phyloP scores from a whole-genome alignment of 768 basidiomycete genomes.

The Tricholoma hemisulphureum region DNA sequence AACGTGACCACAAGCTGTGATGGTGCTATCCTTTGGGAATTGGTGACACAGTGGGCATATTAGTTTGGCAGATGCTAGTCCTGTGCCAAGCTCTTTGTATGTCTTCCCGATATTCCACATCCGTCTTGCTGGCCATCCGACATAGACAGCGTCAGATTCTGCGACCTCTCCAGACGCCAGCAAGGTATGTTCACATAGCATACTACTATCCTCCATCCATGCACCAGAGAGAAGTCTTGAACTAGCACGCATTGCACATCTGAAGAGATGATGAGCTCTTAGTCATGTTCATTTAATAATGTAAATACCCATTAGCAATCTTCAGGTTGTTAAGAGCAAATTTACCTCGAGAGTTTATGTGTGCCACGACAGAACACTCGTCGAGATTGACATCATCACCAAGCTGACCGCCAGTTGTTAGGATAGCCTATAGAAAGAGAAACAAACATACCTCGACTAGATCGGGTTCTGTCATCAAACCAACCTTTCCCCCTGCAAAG shows the following conservation, averaged over 20 bases:
- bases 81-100: background rate
- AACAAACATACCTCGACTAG: constrained; percentile 33
- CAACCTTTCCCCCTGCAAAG: constrained; percentile 39
- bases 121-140: constrained; percentile 40
- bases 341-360: constrained; percentile 46
- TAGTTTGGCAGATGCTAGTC: background rate
- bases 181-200: constrained; percentile 48
- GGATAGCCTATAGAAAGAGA: background rate
- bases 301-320: constrained; percentile 35
- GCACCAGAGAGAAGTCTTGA: constrained; percentile 47
- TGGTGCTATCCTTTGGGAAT: background rate
- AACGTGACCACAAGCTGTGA: background rate
- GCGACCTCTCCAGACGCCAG: constrained; percentile 46
- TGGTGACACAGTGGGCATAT: too few species aligned
- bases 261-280: constrained; percentile 5
- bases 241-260: constrained; percentile 44
- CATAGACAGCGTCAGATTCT: constrained; percentile 36
- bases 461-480: constrained; percentile 49
- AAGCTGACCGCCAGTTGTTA: constrained; percentile 22
- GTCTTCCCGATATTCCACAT: background rate
- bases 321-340: constrained; percentile 43
- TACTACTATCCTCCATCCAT: constrained; percentile 48
- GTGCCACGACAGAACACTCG: constrained; percentile 48
- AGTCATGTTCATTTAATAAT: background rate
- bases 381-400: constrained; percentile 43